Conservation (phyloP, 2,329 filamentous ascomycete species). For the Zymoseptoria tritici region DNA sequence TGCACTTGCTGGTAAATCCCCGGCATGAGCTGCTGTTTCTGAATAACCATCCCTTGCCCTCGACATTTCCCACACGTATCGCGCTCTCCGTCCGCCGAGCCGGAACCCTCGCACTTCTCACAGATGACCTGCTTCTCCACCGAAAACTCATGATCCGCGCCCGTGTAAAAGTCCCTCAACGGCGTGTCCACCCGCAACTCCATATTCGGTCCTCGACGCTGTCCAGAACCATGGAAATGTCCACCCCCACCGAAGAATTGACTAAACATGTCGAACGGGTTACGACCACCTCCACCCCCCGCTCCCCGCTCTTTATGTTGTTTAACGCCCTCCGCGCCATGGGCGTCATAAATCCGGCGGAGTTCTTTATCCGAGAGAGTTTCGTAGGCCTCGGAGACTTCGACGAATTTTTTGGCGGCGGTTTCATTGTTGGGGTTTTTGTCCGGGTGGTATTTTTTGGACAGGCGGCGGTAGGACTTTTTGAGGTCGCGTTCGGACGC, state of each 20-base stretch:
- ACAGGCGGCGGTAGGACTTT: constrained; percentile 80
- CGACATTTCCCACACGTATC: constrained; percentile 70
- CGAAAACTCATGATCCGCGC: constrained; percentile 75
- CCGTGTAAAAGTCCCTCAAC: constrained; percentile 87
- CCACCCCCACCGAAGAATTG: constrained; percentile 92
- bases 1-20: constrained; percentile 99
- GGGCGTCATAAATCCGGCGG: constrained; percentile 86
- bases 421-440: constrained; percentile 84
- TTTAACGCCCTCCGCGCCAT: constrained; percentile 85
- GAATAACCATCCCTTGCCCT: constrained; percentile 75
- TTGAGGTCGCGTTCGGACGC: constrained; percentile 87
- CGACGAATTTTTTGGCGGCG: constrained; percentile 85
- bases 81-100: constrained; percentile 65
- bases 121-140: constrained; percentile 95
- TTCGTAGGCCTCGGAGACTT: constrained; percentile 93
- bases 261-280: constrained; percentile 93
- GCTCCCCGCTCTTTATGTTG: constrained; percentile 69
- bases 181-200: constrained; percentile 75
- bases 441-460: constrained; percentile 94
- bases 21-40: constrained; percentile 87
- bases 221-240: constrained; percentile 63
- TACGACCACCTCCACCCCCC: constrained; percentile 54
- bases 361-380: constrained; percentile 71
- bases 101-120: constrained; percentile 79
- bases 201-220: constrained; percentile 79